Base-by-base conservation (phyloP, 2,329 filamentous ascomycete species). In the Chaetomiaceae sp. region DNA sequence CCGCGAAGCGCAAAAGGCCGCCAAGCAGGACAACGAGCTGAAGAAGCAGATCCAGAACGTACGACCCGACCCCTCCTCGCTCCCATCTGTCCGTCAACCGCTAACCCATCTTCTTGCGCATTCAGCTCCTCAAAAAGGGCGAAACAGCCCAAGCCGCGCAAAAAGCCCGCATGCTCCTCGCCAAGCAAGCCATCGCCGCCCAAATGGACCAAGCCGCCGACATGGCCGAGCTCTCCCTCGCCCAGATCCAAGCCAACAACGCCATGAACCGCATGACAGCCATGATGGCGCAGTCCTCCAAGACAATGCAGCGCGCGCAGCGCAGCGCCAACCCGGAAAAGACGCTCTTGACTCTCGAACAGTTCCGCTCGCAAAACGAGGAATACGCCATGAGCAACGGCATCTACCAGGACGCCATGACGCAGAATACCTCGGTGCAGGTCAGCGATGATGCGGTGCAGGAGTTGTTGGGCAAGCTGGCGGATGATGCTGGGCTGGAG, bases 321-420 rank as follows among this genome's bases (percentile, higher is more conserved):
- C 75, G 74, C 64, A 81, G 70, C 59, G 77, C 78, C 64, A 83
- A 83, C 63, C 79, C 80, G 0, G 81, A 83, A 66, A 76, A 77
- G 73, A 83, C 81, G 50, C 78, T 84, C 59, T 70, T 79, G 45
- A 81, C 81, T 7, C 75, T 83, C 60, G 81, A 84, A 64, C 78
- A 82, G 63, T 82, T 80, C 74, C 79, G 78, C 67, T 71, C 76
- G 58, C 81, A 83, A 64, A 83, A 82, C 70, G 81, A 84, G 66
- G 81, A 83, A 63, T 83, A 83, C 69, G 78, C 79, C 68, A 80
- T 84, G 72, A 78, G 75, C 66, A 83, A 82, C 69, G 79, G 84
- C 61, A 90, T 91, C 71, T 94, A 94, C 71, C 89, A 92, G 70
- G 90, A 91, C 66, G 88, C 89, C 55, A 92, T 91, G 58, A 84